Evolutionary conservation across 768 basidiomycete species (phyloP).

Genomic region (Pilatotrama ljubarskyi): DNA sequence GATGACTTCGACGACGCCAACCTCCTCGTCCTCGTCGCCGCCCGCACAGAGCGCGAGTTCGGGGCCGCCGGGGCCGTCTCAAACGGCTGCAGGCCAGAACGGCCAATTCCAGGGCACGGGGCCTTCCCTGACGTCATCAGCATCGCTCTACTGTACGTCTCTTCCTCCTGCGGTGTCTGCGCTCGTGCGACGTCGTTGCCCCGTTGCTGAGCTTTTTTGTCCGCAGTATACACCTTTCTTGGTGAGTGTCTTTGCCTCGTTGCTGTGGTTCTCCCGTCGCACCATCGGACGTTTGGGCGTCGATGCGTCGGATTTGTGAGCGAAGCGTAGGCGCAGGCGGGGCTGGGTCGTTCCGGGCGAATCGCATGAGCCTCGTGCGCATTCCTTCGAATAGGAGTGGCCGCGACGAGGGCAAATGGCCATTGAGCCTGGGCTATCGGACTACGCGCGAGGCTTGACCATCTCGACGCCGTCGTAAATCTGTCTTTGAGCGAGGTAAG

Average conservation of each 20-base stretch:
- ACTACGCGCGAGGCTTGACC: slow-evolving; percentile 1
- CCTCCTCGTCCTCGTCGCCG: slow-evolving; percentile 2
- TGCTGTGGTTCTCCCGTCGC: neutral
- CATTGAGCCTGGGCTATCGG: neutral
- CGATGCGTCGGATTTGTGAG: slow-evolving; percentile 3
- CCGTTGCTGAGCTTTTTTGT: slow-evolving; percentile 14
- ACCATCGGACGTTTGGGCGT: neutral
- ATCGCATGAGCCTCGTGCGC: neutral
- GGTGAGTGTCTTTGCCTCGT: slow-evolving; percentile 15
- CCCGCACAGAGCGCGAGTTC: neutral
- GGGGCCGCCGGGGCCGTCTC: neutral
- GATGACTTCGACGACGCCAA: slow-evolving; percentile 17
- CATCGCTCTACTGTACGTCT: slow-evolving; percentile 24
- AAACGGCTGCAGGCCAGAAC: slow-evolving; percentile 1
- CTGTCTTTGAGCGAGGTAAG: neutral
- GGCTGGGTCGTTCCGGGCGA: slow-evolving; percentile 13
- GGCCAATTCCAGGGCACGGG: neutral
- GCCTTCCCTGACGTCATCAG: slow-evolving; percentile 19
- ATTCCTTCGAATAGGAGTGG: slow-evolving; percentile 3
- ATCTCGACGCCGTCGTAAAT: slow-evolving; percentile 9
- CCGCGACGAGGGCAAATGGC: neutral
- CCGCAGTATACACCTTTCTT: slow-evolving; percentile 29
- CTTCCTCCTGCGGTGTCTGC: slow-evolving; percentile 3
- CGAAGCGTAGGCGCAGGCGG: neutral
- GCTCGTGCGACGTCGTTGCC: neutral